Evolutionary conservation across 176 grass and related monocot species (phyloP), one percentile per base, ranked within the genome.

Genomic region (Panicum miliaceum): DNA sequence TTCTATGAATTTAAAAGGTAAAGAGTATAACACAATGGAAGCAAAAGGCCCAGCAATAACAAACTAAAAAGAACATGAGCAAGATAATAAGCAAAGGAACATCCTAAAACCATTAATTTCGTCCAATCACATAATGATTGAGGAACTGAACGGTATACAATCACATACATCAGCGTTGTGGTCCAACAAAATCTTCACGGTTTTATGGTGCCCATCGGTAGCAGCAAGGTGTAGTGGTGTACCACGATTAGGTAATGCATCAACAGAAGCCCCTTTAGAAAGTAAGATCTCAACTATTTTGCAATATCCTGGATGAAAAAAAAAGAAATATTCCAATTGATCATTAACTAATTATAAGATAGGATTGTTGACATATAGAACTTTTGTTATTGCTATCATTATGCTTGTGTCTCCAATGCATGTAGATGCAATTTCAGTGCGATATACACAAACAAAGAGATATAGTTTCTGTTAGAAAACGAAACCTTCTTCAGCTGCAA

Each of bases 201-300:
- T 51, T 18, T 22, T 18, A 51, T 64, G 61, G 22, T 80, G 77
- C 43, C 77, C 77, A 20, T 67, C 67, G 9, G 19, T 66, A 80
- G 77, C 77, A 66, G 61, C 61, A 51, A 64, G 59, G 45, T 80
- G 77, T 8, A 80, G 61, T 52, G 77, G 77, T 37, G 77, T 80
- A 35, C 77, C 77, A 80, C 45, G 61, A 80, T 50, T 48, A 80
- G 77, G 50, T 50, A 80, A 48, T 36, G 29, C 42, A 52, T 80
- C 45, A 80, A 80, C 29, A 50, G 25, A 65, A 52, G 77, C 77
- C 27, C 77, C 61, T 73, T 73, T 73, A 18, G 26, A 29, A 52
- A 52, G 71, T 47, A 73, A 73, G 47, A 52, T 27, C 46, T 80
- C 43, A 12, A 80, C 77, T 52, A 80, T 52, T 34, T 80, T 66